These are phyloP conservation scores for Talaromyces sp. DNA, from an alignment of 2,329 filamentous ascomycete genomes.

Conservation along the genomic window DNA sequence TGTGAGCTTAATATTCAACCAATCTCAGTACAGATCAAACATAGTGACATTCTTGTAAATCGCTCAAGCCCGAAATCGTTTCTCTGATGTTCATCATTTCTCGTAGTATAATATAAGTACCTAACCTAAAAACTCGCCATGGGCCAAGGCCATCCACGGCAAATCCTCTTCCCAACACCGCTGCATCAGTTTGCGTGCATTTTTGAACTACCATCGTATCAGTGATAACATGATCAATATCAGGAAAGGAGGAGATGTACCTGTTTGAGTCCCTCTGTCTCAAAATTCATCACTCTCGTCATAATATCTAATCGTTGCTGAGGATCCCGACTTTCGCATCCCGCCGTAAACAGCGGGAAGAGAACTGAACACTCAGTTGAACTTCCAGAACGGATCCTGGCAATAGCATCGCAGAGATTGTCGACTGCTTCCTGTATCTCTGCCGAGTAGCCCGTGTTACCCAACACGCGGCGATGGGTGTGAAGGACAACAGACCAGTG, in stretches of 20 bases:
- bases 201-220: conserved; percentile 35
- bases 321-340: conserved; percentile 65
- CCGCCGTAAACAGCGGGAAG: conserved; percentile 81
- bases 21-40: not conserved
- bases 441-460: conserved; percentile 55
- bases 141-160: conserved; percentile 41
- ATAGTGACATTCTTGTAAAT: not conserved
- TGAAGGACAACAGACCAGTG: conserved; percentile 78
- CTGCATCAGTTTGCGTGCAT: conserved; percentile 43
- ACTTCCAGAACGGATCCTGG: conserved; percentile 62
- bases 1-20: not conserved
- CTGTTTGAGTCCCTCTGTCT: conserved; percentile 74
- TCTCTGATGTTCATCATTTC: not conserved
- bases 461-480: conserved; percentile 70
- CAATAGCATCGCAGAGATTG: conserved; percentile 63
- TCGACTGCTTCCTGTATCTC: conserved; percentile 64
- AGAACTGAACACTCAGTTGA: conserved; percentile 72
- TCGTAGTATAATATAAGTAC: not conserved
- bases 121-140: conserved; percentile 42
- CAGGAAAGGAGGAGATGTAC: conserved; percentile 43
- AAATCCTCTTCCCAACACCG: conserved; percentile 39
- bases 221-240: not conserved
- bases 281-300: conserved; percentile 64
- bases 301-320: conserved; percentile 61
- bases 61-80: not conserved